phyloP scores from a whole-genome alignment of 441 rosid genomes.

The Metrosideros polymorpha region DNA sequence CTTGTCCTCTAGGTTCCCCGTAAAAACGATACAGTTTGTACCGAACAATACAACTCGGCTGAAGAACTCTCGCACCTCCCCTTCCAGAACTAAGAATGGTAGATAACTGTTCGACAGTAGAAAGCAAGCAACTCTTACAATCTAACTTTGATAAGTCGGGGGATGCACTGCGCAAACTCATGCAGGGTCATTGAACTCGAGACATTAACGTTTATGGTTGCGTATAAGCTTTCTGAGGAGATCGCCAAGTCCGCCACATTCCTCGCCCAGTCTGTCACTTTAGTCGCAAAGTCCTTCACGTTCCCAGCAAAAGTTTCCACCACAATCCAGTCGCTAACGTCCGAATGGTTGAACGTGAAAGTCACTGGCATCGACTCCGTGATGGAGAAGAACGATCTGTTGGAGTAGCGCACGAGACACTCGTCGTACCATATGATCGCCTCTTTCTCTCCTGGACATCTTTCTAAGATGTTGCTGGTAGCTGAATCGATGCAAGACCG shows the following conservation, averaged over 20 bases:
- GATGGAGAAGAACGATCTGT: background rate
- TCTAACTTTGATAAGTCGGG: background rate
- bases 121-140: background rate
- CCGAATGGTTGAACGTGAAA: too few species aligned
- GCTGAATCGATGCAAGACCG: background rate
- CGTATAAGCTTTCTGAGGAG: background rate
- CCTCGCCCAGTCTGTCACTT: too few species aligned
- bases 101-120: rapidly evolving
- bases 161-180: background rate
- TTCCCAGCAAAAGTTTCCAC: too few species aligned
- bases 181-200: background rate
- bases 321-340: too few species aligned
- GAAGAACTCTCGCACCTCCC: background rate
- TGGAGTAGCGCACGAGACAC: background rate
- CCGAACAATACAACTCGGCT: background rate
- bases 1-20: background rate
- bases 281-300: too few species aligned
- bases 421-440: background rate
- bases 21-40: too few species aligned
- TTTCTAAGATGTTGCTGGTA: background rate
- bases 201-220: background rate
- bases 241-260: background rate
- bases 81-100: background rate
- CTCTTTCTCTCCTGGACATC: background rate
- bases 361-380: too few species aligned